These are phyloP conservation scores for Penicillium sp. DNA, from an alignment of 2,329 filamentous ascomycete genomes.

Conservation along the genomic window DNA sequence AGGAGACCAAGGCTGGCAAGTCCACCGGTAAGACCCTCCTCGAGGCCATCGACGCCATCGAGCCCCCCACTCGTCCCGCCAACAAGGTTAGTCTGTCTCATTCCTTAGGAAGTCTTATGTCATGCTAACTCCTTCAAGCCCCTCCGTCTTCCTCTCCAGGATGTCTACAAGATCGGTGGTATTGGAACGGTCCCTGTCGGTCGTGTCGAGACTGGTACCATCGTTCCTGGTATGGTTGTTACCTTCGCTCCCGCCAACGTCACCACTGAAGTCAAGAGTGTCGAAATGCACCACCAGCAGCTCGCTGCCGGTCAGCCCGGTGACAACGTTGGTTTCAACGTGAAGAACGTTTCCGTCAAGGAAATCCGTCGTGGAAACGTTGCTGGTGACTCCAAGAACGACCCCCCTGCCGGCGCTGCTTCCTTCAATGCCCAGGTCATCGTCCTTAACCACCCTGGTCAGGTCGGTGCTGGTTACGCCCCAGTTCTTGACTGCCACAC, in stretches of 20 bases:
- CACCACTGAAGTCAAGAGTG: conserved; percentile 99
- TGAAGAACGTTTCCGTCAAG: conserved; percentile 99
- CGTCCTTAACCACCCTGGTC: conserved; percentile 99
- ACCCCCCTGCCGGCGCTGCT: conserved; percentile 82
- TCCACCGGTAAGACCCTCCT: conserved; percentile 92
- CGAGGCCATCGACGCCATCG: conserved; percentile 96
- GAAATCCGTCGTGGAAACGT: conserved; percentile 99
- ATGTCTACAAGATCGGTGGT: conserved; percentile 99
- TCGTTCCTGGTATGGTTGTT: conserved; percentile 80
- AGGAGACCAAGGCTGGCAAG: conserved; percentile 91
- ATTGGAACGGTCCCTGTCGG: conserved; percentile 99
- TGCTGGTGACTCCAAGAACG: conserved; percentile 99
- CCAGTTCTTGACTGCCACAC: conserved; percentile 99
- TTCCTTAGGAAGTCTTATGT: background rate
- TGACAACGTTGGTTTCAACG: conserved; percentile 99
- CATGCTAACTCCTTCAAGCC: conserved; percentile 41
- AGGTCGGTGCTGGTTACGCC: conserved; percentile 98
- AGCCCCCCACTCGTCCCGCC: conserved; percentile 84
- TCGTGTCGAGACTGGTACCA: conserved; percentile 99
- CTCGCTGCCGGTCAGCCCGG: conserved; percentile 89
- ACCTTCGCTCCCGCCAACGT: conserved; percentile 98
- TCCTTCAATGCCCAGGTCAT: conserved; percentile 99
- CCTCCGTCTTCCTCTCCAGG: conserved; percentile 99
- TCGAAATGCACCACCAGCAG: conserved; percentile 99
- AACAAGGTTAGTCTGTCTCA: conserved; percentile 63